Conservation (phyloP, 2,329 filamentous ascomycete species). For the Tetracladium maxilliforme region DNA sequence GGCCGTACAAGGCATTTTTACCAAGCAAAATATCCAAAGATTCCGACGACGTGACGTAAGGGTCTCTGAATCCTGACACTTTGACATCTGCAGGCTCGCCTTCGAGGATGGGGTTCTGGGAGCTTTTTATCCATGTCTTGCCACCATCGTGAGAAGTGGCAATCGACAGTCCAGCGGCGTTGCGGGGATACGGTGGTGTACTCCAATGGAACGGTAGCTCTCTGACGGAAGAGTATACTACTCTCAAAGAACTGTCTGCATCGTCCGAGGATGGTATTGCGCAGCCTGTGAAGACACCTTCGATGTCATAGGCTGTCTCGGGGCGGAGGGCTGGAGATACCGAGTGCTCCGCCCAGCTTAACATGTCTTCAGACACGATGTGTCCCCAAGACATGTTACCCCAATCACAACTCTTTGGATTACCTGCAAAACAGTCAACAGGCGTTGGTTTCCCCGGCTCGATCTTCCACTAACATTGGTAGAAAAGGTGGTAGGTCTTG, state of each 20-base stretch:
- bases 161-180: constrained; percentile 23
- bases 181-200: constrained; percentile 21
- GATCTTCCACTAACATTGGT: constrained; percentile 32
- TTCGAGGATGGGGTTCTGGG: constrained; percentile 14
- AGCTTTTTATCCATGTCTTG: constrained; percentile 15
- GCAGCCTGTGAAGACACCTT: constrained; percentile 37
- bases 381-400: constrained; percentile 31
- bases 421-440: constrained; percentile 10
- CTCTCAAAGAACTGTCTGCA: constrained; percentile 15
- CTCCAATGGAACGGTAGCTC: constrained; percentile 20
- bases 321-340: constrained; percentile 17
- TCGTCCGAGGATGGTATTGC: constrained; percentile 29
- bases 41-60: constrained; percentile 15
- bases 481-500: constrained; percentile 34
- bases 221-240: constrained; percentile 18
- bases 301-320: constrained; percentile 26
- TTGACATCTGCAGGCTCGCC: constrained; percentile 13
- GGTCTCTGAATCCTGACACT: constrained; percentile 19
- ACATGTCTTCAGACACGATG: constrained; percentile 31
- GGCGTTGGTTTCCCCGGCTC: constrained; percentile 7
- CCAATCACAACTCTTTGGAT: constrained; percentile 20
- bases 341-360: constrained; percentile 19
- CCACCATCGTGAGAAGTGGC: constrained; percentile 22
- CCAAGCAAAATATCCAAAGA: constrained; percentile 11
- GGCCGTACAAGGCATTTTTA: constrained; percentile 3